A percentile compares a stretch with the other conserved stretches of the same genome.
Conservation (phyloP, 129 eudicot genomes). For the Scalesia atractyloides region DNA sequence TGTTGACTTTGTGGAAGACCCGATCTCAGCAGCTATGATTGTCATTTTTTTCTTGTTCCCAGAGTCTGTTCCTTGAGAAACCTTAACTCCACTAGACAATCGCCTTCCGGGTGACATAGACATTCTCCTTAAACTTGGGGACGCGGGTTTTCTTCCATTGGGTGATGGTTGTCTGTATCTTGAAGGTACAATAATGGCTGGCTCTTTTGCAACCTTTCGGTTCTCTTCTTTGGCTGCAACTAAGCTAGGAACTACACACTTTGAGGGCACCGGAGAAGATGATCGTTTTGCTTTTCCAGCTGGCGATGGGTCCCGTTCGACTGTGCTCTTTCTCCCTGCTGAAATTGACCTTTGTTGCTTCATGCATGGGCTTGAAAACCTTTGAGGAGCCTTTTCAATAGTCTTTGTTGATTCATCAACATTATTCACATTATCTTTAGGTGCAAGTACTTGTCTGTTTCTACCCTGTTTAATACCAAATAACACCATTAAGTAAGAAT, state of each 20-base stretch:
- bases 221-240: slow-evolving; percentile 88
- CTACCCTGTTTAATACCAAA: slow-evolving; percentile 37
- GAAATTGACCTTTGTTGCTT: slow-evolving; percentile 52
- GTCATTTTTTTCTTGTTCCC: slow-evolving; percentile 78
- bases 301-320: slow-evolving; percentile 89
- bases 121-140: slow-evolving; percentile 77
- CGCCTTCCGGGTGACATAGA: slow-evolving; percentile 87
- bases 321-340: slow-evolving; percentile 57
- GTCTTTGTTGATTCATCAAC: slow-evolving; percentile 31
- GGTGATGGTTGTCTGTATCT: slow-evolving; percentile 97
- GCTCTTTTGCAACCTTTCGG: slow-evolving; percentile 69
- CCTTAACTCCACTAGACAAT: slow-evolving; percentile 71
- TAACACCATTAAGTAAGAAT: not conserved
- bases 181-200: slow-evolving; percentile 88
- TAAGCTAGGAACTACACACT: slow-evolving; percentile 93
- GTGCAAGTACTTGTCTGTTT: slow-evolving; percentile 49
- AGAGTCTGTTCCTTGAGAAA: slow-evolving; percentile 62
- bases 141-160: slow-evolving; percentile 60
- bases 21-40: slow-evolving; percentile 65
- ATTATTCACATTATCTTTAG: slow-evolving; percentile 51
- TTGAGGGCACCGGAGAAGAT: slow-evolving; percentile 91
- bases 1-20: slow-evolving; percentile 51
- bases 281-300: slow-evolving; percentile 72
- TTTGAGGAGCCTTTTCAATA: slow-evolving; percentile 48
- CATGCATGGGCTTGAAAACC: slow-evolving; percentile 79